A percentile compares a stretch with the other conserved stretches of the same genome.
Evolutionary conservation across 2,329 filamentous ascomycete species (phyloP).

Genomic region (Ascochyta rabiei): DNA sequence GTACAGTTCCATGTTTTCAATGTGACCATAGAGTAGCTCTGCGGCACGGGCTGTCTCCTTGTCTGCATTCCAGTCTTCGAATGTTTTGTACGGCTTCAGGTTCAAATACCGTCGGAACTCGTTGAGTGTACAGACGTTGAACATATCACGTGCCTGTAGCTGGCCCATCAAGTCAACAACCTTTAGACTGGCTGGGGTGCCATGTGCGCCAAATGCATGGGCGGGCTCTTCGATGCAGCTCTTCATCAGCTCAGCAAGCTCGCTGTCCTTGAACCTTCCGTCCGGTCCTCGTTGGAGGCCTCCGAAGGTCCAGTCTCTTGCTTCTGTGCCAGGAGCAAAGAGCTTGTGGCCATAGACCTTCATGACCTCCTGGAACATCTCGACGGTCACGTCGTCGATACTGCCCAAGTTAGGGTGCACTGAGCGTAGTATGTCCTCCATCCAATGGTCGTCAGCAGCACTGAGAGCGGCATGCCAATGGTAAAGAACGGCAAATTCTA

Average conservation of each 20-base stretch:
- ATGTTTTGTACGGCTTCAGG: conserved; percentile 75
- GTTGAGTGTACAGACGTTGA: conserved; percentile 79
- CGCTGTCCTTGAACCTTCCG: conserved; percentile 74
- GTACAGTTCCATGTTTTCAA: conserved; percentile 79
- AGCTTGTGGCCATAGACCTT: conserved; percentile 55
- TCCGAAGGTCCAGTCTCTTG: conserved; percentile 70
- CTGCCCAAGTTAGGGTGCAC: conserved; percentile 35
- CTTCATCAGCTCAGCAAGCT: conserved; percentile 72
- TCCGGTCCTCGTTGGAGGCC: conserved; percentile 67
- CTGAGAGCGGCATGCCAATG: conserved; percentile 83
- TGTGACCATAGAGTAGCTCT: conserved; percentile 67
- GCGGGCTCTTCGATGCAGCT: conserved; percentile 73
- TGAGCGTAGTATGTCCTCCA: conserved; percentile 59
- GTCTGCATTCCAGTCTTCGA: conserved; percentile 83
- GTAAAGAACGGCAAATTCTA: conserved; percentile 87
- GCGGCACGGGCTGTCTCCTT: conserved; percentile 70
- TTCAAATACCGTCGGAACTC: conserved; percentile 84
- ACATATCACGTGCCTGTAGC: conserved; percentile 70
- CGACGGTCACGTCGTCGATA: conserved; percentile 38
- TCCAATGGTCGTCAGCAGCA: conserved; percentile 78
- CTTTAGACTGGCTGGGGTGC: conserved; percentile 74
- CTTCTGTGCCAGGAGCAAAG: conserved; percentile 62
- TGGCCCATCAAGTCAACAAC: conserved; percentile 81
- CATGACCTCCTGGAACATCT: conserved; percentile 49
- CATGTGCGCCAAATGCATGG: conserved; percentile 60